A percentile compares a stretch with the other conserved stretches of the same genome.
phyloP scores from a whole-genome alignment of 2,329 filamentous ascomycete species.

The Fusarium subtropicale region DNA sequence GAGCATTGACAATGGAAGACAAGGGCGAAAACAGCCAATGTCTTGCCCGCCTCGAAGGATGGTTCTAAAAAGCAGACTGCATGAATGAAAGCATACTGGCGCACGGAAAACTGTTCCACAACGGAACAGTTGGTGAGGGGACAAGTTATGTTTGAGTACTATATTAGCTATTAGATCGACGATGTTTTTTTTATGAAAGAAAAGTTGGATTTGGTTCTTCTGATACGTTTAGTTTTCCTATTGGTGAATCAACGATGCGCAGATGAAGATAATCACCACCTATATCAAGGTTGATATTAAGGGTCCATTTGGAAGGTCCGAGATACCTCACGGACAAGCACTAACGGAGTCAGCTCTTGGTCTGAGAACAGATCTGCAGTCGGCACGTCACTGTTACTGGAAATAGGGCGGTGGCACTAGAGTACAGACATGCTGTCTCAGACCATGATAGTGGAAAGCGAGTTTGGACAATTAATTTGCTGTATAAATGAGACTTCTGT shows the following conservation, averaged over 20 bases:
- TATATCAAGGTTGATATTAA: conserved; percentile 7
- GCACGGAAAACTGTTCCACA: conserved; percentile 37
- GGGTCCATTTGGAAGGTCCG: conserved; percentile 1
- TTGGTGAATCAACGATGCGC: conserved; percentile 22
- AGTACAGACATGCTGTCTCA: conserved; percentile 15
- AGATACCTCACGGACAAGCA: conserved; percentile 10
- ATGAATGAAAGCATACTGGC: conserved; percentile 37
- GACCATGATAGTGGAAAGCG: conserved; percentile 13
- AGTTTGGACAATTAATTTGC: conserved; percentile 17
- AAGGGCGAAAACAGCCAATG: conserved; percentile 23
- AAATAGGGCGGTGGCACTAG: conserved; percentile 23
- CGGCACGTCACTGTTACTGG: conserved; percentile 18
- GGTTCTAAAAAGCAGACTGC: conserved; percentile 14
- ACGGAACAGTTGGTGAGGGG: conserved; percentile 14
- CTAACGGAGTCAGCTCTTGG: conserved; percentile 6
- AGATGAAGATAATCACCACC: not conserved
- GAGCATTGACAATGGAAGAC: conserved; percentile 23
- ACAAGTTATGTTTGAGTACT: conserved; percentile 5
- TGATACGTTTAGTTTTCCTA: conserved; percentile 32
- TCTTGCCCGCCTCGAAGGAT: conserved; percentile 20
- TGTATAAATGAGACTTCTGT: conserved; percentile 36
- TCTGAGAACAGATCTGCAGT: conserved; percentile 12
- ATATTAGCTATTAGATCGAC: conserved; percentile 28
- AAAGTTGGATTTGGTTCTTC: conserved; percentile 35
- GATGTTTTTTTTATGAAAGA: conserved; percentile 33